Evolutionary conservation across 139 green algal species (phyloP), one percentile per base, ranked within the genome.

Genomic region (Auxenochlorella pyrenoidosa): DNA sequence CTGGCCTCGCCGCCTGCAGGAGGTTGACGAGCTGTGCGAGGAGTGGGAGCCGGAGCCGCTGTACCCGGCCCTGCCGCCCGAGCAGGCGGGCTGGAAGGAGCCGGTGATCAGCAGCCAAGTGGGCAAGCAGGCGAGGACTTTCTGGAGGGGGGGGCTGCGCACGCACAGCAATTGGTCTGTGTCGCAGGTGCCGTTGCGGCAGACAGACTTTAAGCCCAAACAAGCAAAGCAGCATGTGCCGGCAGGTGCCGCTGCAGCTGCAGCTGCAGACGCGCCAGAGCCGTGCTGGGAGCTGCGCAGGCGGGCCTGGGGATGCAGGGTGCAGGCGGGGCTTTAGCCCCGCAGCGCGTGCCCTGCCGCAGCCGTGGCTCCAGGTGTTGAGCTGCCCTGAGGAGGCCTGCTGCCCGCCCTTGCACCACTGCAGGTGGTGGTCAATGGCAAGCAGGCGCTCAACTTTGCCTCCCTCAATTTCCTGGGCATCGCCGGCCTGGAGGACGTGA

Each of bases 21-120:
- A 99, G 76, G 91, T 98, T 6, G 94, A 98, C 30, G 83, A 95
- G 73, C 93, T 99, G 8, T 97, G 94, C 65, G 75, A 91, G 38
- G 97, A 99, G 85, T 99, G 97, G 97, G 32, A 95, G 79, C 97
- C 97, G 10, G 96, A 98, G 91, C 96, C 96, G 0, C 90, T 99
- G 66, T 90, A 90, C 43, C 86, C 60, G 2, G 34, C 71, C 83
- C 87, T 75, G 51, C 91, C 71, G 2, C 89, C 63, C 10, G 85
- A 34, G 82, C 83, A 94, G 65, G 76, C 86, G 21, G 82, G 91
- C 34, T 86, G 75, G 77, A 81, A 94, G n/a, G 88, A 92, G 19
- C 89, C 86, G 0, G 90, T 95, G 26, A 90, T 97, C 28, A 81
- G 86, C 40, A 89, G 89, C 82, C 58, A 66, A 51, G 21, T 51